These are phyloP conservation scores for Fusarium staphyleae DNA, from an alignment of 2,329 filamentous ascomycete genomes.

Conservation along the genomic window DNA sequence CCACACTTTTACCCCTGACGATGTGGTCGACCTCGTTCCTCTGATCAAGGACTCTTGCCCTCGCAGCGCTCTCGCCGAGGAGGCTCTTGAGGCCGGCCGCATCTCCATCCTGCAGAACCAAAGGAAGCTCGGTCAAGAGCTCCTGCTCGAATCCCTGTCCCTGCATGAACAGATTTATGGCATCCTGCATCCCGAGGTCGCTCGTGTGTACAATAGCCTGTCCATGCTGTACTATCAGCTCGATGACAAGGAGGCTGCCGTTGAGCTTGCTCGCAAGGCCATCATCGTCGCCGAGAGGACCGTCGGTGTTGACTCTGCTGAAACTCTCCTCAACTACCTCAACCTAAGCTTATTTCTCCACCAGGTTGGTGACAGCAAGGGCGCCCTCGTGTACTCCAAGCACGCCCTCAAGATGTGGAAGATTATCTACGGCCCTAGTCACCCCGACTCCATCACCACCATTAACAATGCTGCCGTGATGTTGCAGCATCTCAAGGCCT, in stretches of 20 bases:
- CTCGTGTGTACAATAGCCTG: conserved; percentile 90
- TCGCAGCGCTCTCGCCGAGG: conserved; percentile 88
- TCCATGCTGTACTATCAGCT: conserved; percentile 97
- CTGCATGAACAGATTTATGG: conserved; percentile 99
- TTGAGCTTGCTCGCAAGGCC: conserved; percentile 94
- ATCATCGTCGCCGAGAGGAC: conserved; percentile 96
- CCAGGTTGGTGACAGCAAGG: conserved; percentile 86
- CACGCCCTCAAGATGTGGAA: conserved; percentile 97
- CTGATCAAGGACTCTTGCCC: conserved; percentile 94
- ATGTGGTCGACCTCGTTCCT: conserved; percentile 92
- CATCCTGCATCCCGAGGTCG: conserved; percentile 94
- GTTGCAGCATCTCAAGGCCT: conserved; percentile 94
- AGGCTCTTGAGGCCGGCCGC: conserved; percentile 92
- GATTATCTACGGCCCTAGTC: conserved; percentile 90
- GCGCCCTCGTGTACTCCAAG: conserved; percentile 86
- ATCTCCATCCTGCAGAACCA: conserved; percentile 96
- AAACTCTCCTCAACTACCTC: conserved; percentile 94
- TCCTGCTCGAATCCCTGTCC: conserved; percentile 93
- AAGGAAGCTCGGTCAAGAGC: conserved; percentile 93
- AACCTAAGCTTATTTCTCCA: conserved; percentile 96
- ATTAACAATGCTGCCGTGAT: conserved; percentile 99
- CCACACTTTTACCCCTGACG: conserved; percentile 75
- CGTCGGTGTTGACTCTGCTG: conserved; percentile 88
- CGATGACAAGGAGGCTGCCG: conserved; percentile 95
- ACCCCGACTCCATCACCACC: conserved; percentile 97